Evolutionary conservation across 345 rosid species (phyloP).

Genomic region (Corymbia maculata): DNA sequence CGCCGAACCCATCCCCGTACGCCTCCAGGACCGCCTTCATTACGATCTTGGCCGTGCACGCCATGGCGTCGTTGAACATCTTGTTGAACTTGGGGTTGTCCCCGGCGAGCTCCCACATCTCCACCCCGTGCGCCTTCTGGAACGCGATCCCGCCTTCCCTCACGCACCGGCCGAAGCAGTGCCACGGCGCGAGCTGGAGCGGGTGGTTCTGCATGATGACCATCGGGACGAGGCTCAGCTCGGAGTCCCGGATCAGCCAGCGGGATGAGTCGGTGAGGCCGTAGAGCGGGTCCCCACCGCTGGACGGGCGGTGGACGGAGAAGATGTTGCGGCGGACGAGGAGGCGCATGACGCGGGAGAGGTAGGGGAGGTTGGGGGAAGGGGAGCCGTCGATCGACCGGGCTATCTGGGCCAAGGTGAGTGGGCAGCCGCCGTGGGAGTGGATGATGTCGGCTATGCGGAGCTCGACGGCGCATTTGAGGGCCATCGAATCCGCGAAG

Average conservation of each 20-base stretch:
- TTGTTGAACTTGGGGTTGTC: not conserved
- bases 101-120: not conserved
- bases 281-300: not conserved
- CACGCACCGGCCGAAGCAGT: conserved; percentile 7
- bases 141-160: not conserved
- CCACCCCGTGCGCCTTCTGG: conserved; percentile 8
- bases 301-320: conserved; percentile 2
- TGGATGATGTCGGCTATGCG: conserved; percentile 23
- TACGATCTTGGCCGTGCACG: not conserved
- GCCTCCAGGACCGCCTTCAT: not conserved
- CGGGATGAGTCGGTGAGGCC: conserved; percentile 8
- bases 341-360: conserved; percentile 26
- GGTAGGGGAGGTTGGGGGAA: conserved; percentile 4
- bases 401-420: conserved; percentile 17
- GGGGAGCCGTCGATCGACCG: not conserved
- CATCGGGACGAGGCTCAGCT: conserved; percentile 16
- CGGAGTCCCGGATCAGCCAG: conserved; percentile 10
- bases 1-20: not conserved
- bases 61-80: conserved; percentile 10
- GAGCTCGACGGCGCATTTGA: conserved; percentile 26
- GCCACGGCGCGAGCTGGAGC: conserved; percentile 10
- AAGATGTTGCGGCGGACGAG: conserved; percentile 21
- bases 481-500: conserved; percentile 28
- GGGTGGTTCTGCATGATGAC: conserved; percentile 13
- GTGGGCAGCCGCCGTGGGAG: not conserved